Percentiles rank a stretch among this genome's conserved stretches.
Conservation (phyloP, 140 eudicot species). For the Flaveria floridana region DNA sequence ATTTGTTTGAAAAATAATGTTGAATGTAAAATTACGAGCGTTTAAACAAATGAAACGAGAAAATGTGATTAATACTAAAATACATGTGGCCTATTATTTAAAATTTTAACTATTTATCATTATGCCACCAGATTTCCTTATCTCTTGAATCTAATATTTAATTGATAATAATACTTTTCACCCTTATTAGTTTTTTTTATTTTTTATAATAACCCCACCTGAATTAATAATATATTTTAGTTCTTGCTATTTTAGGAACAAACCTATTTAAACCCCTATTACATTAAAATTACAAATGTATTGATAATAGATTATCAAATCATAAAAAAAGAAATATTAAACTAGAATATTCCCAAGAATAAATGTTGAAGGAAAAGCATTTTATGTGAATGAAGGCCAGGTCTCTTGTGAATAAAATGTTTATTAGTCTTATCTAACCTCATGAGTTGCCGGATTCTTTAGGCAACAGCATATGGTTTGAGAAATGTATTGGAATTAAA, state of each 20-base stretch:
- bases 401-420: neutral
- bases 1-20: too few relatives aligned
- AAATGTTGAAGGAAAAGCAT: neutral
- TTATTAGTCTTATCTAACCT: neutral
- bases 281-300: neutral
- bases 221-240: neutral
- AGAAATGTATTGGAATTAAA: too few relatives aligned
- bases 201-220: too few relatives aligned
- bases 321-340: neutral
- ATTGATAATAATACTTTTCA: too few relatives aligned
- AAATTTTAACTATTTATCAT: too few relatives aligned
- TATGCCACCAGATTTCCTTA: too few relatives aligned
- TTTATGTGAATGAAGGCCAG: neutral
- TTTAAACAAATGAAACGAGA: too few relatives aligned
- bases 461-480: neutral
- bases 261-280: neutral
- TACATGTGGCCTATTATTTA: too few relatives aligned
- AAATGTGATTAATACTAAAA: too few relatives aligned
- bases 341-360: neutral
- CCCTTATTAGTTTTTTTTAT: too few relatives aligned
- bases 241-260: neutral
- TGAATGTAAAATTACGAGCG: too few relatives aligned
- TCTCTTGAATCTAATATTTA: too few relatives aligned
- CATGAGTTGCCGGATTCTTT: neutral
- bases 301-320: neutral